Evolutionary conservation across 768 basidiomycete species (phyloP).

Genomic region (Psilocybe subaeruginosa): DNA sequence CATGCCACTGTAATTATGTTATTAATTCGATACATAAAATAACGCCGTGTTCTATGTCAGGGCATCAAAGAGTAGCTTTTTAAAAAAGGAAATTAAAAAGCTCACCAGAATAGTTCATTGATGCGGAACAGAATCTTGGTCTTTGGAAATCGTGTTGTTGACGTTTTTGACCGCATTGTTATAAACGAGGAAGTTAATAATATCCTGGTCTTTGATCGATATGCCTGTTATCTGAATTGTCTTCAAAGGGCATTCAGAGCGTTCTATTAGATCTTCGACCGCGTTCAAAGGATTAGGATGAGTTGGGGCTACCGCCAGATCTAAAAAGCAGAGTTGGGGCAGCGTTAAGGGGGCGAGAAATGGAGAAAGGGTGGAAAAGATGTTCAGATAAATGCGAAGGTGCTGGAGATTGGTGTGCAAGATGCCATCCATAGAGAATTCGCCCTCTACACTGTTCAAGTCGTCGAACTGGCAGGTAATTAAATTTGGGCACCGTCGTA

Average conservation of each 20-base stretch:
- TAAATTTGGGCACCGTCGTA: conserved; percentile 10
- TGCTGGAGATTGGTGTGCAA: not conserved
- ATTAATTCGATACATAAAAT: not conserved
- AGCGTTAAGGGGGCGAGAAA: not conserved
- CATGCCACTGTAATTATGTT: not conserved
- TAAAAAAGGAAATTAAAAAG: not conserved
- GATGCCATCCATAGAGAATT: conserved; percentile 4
- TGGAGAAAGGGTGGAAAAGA: not conserved
- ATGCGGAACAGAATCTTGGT: not conserved
- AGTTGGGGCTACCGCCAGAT: not conserved
- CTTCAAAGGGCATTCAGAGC: conserved; percentile 6
- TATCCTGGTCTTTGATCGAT: not conserved
- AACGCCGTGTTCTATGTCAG: too few species aligned
- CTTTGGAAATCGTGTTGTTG: not conserved
- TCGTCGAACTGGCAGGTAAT: conserved; percentile 6
- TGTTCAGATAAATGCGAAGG: not conserved
- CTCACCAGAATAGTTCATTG: not conserved
- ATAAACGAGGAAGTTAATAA: conserved; percentile 5
- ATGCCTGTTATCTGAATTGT: conserved; percentile 1
- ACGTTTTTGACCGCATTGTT: not conserved
- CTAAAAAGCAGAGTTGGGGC: not conserved
- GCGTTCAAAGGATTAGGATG: not conserved
- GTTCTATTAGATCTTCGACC: conserved; percentile 1
- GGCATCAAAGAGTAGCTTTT: not conserved
- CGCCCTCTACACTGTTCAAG: not conserved